phyloP scores from a whole-genome alignment of 352 stramenopile genomes.

The Aphanomyces astaci region DNA sequence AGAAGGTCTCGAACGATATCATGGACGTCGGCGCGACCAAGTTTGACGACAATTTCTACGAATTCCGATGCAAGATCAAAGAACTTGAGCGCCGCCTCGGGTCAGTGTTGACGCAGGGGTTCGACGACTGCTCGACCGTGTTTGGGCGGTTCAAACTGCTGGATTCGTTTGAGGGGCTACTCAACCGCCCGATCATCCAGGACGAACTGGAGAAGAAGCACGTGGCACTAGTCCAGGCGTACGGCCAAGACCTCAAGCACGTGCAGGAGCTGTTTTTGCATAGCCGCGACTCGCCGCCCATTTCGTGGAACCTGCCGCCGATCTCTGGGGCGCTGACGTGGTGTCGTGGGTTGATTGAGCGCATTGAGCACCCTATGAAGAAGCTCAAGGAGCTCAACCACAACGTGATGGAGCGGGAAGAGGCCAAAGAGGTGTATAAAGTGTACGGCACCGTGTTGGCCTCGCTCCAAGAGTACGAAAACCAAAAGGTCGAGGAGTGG shows the following conservation, averaged over 20 bases:
- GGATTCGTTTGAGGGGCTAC: constrained; percentile 93
- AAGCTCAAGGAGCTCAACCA: constrained; percentile 95
- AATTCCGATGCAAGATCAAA: constrained; percentile 96
- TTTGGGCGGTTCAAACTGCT: constrained; percentile 97
- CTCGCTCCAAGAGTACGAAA: constrained; percentile 95
- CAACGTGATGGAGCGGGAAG: constrained; percentile 95
- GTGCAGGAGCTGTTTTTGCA: constrained; percentile 96
- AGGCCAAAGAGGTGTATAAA: constrained; percentile 98
- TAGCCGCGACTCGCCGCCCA: constrained; percentile 87
- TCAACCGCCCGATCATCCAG: constrained; percentile 94
- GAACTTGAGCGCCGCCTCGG: constrained; percentile 95
- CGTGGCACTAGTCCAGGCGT: constrained; percentile 93
- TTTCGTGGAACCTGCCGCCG: constrained; percentile 93
- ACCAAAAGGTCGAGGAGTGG: constrained; percentile 96
- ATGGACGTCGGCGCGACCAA: constrained; percentile 96
- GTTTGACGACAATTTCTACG: constrained; percentile 98
- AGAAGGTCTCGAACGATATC: constrained; percentile 95
- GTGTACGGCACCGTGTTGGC: constrained; percentile 94
- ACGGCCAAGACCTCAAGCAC: constrained; percentile 93
- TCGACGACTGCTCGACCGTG: constrained; percentile 96
- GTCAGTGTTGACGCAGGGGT: constrained; percentile 93
- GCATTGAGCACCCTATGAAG: constrained; percentile 95
- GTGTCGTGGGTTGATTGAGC: constrained; percentile 92
- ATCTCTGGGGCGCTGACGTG: constrained; percentile 93
- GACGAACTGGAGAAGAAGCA: constrained; percentile 98